These are phyloP conservation scores for Phellinidium pouzarii DNA, from an alignment of 1,284 basidiomycete species.

Conservation along the genomic window DNA sequence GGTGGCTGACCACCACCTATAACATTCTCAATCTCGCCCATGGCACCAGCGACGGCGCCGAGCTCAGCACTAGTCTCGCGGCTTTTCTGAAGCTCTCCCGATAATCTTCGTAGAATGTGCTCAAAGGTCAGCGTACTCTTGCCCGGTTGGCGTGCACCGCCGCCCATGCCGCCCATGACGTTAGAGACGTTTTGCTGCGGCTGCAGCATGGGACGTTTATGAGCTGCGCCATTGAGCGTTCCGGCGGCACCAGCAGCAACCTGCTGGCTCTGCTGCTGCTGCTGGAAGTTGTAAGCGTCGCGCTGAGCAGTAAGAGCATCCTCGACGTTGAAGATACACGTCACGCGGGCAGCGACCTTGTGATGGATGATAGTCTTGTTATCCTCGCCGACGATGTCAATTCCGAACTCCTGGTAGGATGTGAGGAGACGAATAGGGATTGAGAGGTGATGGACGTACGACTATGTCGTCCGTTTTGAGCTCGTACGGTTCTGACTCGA, in stretches of 20 bases:
- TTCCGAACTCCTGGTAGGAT: constrained; percentile 82
- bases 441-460: constrained; percentile 35
- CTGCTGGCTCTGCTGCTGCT: constrained; percentile 32
- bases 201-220: constrained; percentile 50
- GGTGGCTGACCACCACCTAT: constrained; percentile 74
- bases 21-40: constrained; percentile 90
- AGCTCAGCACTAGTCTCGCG: constrained; percentile 92
- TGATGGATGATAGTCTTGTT: constrained; percentile 98
- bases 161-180: constrained; percentile 72
- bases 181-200: constrained; percentile 42
- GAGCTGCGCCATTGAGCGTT: constrained; percentile 31
- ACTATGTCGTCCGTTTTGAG: constrained; percentile 93
- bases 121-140: constrained; percentile 80
- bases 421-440: constrained; percentile 10
- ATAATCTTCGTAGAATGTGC: constrained; percentile 71
- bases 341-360: constrained; percentile 92
- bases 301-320: constrained; percentile 71
- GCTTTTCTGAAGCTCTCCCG: constrained; percentile 90
- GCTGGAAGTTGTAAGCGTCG: constrained; percentile 32
- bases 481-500: constrained; percentile 91
- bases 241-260: constrained; percentile 12
- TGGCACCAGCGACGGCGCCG: constrained; percentile 70
- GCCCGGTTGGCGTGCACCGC: constrained; percentile 58
- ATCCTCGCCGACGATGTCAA: constrained; percentile 98
- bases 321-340: constrained; percentile 82